Evolutionary conservation across 345 rosid genomes (phyloP).

Genomic region (Turnera subulata): DNA sequence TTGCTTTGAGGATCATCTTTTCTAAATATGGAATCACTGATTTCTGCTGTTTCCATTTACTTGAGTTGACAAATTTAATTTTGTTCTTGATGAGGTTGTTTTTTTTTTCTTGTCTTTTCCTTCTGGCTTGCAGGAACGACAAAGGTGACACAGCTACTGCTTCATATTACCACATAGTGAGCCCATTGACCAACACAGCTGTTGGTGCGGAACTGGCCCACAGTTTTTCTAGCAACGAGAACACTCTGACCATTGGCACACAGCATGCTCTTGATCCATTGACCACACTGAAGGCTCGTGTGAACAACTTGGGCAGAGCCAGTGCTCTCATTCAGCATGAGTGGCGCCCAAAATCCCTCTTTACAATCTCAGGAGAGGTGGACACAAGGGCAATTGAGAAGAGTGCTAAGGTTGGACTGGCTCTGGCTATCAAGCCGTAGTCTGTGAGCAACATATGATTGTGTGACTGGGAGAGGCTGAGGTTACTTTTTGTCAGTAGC

Average conservation of each 20-base stretch:
- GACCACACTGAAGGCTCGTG: slow-evolving; percentile 83
- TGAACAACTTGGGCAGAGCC: slow-evolving; percentile 78
- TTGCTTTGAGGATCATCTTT: too few relatives aligned
- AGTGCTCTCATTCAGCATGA: slow-evolving; percentile 93
- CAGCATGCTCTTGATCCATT: slow-evolving; percentile 87
- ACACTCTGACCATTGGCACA: slow-evolving; percentile 73
- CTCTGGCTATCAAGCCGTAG: slow-evolving; percentile 83
- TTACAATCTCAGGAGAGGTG: slow-evolving; percentile 88
- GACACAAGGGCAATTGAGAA: slow-evolving; percentile 88
- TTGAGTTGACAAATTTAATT: background rate
- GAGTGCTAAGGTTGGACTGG: slow-evolving; percentile 87
- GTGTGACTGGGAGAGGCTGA: slow-evolving; percentile 2
- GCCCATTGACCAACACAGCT: slow-evolving; percentile 73
- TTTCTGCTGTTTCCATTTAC: background rate
- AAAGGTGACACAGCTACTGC: slow-evolving; percentile 72
- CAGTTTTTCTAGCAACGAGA: slow-evolving; percentile 75
- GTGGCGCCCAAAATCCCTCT: slow-evolving; percentile 85
- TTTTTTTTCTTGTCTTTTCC: slow-evolving; percentile 2
- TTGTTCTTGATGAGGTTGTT: background rate
- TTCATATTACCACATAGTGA: slow-evolving; percentile 88
- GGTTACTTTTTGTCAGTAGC: slow-evolving; percentile 8
- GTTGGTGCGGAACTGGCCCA: slow-evolving; percentile 96
- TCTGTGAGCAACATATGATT: slow-evolving; percentile 1
- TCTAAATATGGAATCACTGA: background rate
- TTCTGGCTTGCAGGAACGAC: slow-evolving; percentile 81